Evolutionary conservation across 2,329 filamentous ascomycete species (phyloP).

Genomic region (Ophiostoma himal-ulmi): DNA sequence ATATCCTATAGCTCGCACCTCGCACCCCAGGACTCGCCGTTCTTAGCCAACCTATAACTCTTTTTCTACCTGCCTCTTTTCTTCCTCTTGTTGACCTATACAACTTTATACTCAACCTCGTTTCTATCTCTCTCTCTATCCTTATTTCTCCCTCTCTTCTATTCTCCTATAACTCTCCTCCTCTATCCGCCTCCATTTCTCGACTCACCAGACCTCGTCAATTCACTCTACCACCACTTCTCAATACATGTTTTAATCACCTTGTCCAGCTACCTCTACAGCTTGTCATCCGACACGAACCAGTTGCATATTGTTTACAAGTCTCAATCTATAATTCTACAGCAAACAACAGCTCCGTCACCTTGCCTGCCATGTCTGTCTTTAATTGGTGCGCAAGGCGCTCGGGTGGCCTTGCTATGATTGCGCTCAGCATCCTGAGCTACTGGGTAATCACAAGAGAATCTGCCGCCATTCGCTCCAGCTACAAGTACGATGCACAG

Average conservation of each 20-base stretch:
- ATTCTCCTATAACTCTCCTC: not conserved
- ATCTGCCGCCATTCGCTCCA: slow-evolving; percentile 39
- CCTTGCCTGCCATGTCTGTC: slow-evolving; percentile 42
- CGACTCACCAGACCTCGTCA: not conserved
- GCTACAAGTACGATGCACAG: slow-evolving; percentile 40
- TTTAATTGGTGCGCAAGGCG: slow-evolving; percentile 51
- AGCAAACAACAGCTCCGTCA: not conserved
- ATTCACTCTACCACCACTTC: not conserved
- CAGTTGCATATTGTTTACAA: not conserved
- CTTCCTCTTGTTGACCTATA: not conserved
- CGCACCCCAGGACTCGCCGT: not conserved
- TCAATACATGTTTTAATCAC: slow-evolving; percentile 1
- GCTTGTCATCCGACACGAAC: not conserved
- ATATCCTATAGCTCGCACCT: slow-evolving; percentile 14
- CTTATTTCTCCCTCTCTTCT: not conserved
- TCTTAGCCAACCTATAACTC: slow-evolving; percentile 9
- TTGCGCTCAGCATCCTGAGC: slow-evolving; percentile 44
- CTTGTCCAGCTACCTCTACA: not conserved
- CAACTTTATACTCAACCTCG: not conserved
- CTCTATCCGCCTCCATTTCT: not conserved
- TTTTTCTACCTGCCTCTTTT: not conserved
- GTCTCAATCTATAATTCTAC: not conserved
- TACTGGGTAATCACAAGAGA: slow-evolving; percentile 53
- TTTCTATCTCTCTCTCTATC: not conserved
- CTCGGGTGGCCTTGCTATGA: slow-evolving; percentile 51